Conservation (phyloP, 805 yeast genomes). For the Barnettozyma vustinii region DNA sequence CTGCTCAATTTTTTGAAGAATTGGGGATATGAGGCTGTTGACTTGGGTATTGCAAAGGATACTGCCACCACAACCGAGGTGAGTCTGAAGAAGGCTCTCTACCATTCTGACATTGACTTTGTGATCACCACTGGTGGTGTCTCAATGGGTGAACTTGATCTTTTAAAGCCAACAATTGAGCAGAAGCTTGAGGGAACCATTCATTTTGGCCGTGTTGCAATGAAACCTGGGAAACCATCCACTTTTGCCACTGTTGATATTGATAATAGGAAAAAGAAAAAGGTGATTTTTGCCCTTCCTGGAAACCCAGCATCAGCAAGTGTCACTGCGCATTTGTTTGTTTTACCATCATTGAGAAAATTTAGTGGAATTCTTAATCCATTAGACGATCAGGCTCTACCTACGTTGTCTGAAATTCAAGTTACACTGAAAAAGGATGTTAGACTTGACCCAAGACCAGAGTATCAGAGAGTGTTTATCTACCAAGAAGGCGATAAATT, state of each 20-base stretch:
- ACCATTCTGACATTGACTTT: constrained; percentile 30
- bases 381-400: constrained; percentile 12
- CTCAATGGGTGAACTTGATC: constrained; percentile 53
- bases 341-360: constrained; percentile 37
- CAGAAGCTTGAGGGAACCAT: constrained; percentile 36
- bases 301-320: constrained; percentile 54
- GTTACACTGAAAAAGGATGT: constrained; percentile 30
- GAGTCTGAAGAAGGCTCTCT: constrained; percentile 22
- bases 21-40: constrained; percentile 35
- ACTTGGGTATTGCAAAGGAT: constrained; percentile 48
- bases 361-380: constrained; percentile 29
- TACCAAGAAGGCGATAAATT: constrained; percentile 26
- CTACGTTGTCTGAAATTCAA: constrained; percentile 29
- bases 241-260: constrained; percentile 42
- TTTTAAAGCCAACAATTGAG: constrained; percentile 45
- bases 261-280: constrained; percentile 23
- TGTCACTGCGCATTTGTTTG: constrained; percentile 44
- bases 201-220: constrained; percentile 51
- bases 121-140: constrained; percentile 53
- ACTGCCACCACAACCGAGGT: constrained; percentile 24
- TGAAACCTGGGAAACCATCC: constrained; percentile 58
- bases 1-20: constrained; percentile 31
- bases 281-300: constrained; percentile 44
- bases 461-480: constrained; percentile 42
- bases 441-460: constrained; percentile 44